Evolutionary conservation across 2,329 filamentous ascomycete genomes (phyloP).

Genomic region (Stagonosporopsis rhizophila): DNA sequence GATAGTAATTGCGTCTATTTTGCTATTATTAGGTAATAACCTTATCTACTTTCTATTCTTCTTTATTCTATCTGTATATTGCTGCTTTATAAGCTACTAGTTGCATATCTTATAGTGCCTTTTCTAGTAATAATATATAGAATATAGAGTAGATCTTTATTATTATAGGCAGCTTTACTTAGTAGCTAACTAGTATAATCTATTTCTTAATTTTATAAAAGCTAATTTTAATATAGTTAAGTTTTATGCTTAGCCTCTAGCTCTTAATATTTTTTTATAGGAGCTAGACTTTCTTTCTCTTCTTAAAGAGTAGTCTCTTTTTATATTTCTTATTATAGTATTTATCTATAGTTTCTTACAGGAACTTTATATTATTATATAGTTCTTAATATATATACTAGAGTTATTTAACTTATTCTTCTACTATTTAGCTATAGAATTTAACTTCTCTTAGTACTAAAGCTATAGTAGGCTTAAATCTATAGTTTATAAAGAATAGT

Average conservation of each 20-base stretch:
- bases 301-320: neutral
- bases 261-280: slow-evolving; percentile 14
- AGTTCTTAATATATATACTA: neutral
- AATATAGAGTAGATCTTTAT: neutral
- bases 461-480: neutral
- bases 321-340: slow-evolving; percentile 18
- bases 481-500: neutral
- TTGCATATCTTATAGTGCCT: neutral
- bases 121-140: neutral
- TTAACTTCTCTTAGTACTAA: neutral
- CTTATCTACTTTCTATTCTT: slow-evolving; percentile 3
- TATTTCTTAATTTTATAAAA: neutral
- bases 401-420: neutral
- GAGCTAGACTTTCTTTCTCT: slow-evolving; percentile 14
- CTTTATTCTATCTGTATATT: neutral
- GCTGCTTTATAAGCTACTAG: neutral
- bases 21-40: neutral
- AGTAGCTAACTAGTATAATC: neutral
- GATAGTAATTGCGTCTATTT: slow-evolving; percentile 12
- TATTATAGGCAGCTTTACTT: neutral
- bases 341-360: slow-evolving; percentile 3
- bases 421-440: neutral
- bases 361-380: neutral
- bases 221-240: neutral
- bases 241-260: slow-evolving; percentile 1